A percentile compares a stretch with the other conserved stretches of the same genome.
These are phyloP conservation scores for Musa balbisiana DNA, from an alignment of 202 grass and related monocot genomes.

Conservation along the genomic window DNA sequence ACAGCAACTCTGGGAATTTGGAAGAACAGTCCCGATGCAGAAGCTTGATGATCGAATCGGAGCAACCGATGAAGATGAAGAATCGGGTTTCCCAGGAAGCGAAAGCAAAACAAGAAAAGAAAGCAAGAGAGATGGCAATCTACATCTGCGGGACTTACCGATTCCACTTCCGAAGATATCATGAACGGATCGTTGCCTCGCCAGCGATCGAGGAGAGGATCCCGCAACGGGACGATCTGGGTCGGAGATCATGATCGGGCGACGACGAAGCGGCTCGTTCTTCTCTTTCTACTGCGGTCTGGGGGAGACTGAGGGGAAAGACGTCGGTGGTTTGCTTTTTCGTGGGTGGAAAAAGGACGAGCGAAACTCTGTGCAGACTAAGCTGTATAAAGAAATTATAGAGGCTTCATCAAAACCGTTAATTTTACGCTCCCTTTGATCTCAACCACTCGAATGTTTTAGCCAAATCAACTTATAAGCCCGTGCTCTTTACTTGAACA, in stretches of 20 bases:
- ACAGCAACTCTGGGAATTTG: neutral
- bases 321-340: neutral
- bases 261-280: neutral
- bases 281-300: neutral
- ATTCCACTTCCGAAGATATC: conserved; percentile 2
- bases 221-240: neutral
- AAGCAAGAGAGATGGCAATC: neutral
- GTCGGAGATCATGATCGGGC: neutral
- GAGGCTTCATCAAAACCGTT: too few species aligned
- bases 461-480: too few species aligned
- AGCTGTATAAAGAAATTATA: too few species aligned
- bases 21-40: neutral
- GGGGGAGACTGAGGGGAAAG: neutral
- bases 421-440: too few species aligned
- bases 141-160: neutral
- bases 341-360: neutral
- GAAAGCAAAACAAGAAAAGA: neutral
- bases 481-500: too few species aligned
- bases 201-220: neutral
- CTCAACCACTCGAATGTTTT: too few species aligned
- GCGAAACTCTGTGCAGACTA: too few species aligned
- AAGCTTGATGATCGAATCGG: neutral
- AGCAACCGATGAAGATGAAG: neutral
- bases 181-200: conserved; percentile 5
- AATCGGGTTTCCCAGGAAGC: neutral